phyloP scores from a whole-genome alignment of 2,329 filamentous ascomycete genomes.

The Lojkania enalia region DNA sequence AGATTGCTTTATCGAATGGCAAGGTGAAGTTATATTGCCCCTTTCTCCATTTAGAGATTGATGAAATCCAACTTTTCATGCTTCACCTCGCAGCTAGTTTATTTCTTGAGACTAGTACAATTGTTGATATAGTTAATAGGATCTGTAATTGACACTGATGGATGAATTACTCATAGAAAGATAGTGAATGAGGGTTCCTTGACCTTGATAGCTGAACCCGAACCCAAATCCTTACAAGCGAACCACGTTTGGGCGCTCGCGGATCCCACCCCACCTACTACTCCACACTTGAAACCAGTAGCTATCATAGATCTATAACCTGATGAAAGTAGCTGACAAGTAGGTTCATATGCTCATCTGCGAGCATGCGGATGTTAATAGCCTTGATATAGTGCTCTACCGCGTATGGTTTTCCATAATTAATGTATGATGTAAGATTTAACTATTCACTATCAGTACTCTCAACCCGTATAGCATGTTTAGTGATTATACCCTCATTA shows the following conservation, averaged over 20 bases:
- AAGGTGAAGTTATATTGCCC: too few relatives aligned
- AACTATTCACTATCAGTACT: conserved; percentile 14
- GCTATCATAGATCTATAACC: background rate
- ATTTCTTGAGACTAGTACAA: too few relatives aligned
- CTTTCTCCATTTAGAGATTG: too few relatives aligned
- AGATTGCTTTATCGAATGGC: too few relatives aligned
- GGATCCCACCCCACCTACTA: background rate
- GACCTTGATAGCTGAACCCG: background rate
- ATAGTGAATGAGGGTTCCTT: too few relatives aligned
- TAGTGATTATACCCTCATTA: background rate
- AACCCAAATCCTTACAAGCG: background rate
- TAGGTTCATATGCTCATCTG: background rate
- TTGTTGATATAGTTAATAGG: too few relatives aligned
- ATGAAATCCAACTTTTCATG: too few relatives aligned
- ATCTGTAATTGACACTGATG: too few relatives aligned
- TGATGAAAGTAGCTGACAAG: background rate
- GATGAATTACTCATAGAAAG: too few relatives aligned
- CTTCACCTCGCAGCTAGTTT: too few relatives aligned
- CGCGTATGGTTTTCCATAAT: conserved; percentile 43
- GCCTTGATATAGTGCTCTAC: conserved; percentile 47
- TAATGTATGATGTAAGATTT: conserved; percentile 37
- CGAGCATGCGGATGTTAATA: conserved; percentile 39
- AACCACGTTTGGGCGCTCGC: background rate
- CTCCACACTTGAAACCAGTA: background rate
- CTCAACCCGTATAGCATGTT: background rate